Percentiles rank a stretch among this genome's conserved stretches.
These are phyloP conservation scores for Quercus glauca DNA, from an alignment of 306 rosid genomes.

Conservation along the genomic window DNA sequence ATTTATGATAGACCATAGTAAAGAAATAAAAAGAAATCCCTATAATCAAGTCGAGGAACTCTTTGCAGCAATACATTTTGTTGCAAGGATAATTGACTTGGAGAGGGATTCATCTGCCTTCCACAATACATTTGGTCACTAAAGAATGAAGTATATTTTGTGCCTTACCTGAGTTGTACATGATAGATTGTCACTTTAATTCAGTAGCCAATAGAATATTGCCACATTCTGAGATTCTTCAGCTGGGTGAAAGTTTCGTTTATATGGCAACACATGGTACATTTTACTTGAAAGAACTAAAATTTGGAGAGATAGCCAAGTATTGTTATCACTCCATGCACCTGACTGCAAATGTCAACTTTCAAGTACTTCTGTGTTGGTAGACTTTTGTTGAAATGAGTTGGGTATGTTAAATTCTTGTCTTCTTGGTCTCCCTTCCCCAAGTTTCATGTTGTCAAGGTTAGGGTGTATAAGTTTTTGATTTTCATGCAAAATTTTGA, in stretches of 20 bases:
- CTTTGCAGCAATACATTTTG: background rate
- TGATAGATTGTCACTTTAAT: too few relatives aligned
- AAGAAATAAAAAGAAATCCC: background rate
- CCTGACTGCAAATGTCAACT: background rate
- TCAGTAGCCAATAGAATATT: background rate
- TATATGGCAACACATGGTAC: background rate
- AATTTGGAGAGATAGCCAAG: background rate
- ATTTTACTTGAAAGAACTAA: background rate
- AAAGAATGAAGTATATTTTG: background rate
- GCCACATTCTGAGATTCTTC: background rate
- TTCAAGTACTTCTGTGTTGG: background rate
- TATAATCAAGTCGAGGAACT: background rate
- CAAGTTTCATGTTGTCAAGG: too few relatives aligned
- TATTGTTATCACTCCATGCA: background rate
- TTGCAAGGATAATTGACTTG: background rate
- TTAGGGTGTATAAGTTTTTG: background rate
- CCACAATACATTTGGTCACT: background rate
- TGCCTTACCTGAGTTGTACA: too few relatives aligned
- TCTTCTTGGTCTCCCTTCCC: background rate
- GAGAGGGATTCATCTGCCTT: background rate
- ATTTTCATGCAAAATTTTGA: background rate
- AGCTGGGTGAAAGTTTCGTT: background rate
- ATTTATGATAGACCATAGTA: background rate
- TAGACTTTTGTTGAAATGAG: background rate
- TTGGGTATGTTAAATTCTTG: background rate